Evolutionary conservation across 805 yeast species (phyloP).

Genomic region (Jamesozyma gamospora): DNA sequence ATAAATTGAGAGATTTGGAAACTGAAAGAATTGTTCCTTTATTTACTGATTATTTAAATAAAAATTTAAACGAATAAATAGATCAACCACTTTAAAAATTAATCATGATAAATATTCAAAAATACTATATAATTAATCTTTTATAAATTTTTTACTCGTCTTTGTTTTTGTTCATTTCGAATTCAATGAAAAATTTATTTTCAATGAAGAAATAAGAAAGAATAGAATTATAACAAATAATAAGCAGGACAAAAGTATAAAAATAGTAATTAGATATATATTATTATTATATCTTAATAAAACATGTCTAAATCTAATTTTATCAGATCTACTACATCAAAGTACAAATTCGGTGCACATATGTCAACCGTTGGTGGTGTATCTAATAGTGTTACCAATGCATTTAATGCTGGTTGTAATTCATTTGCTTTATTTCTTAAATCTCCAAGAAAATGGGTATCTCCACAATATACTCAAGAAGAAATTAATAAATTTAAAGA

Average conservation of each 20-base stretch:
- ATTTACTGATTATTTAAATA: constrained; percentile 70
- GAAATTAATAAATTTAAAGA: constrained; percentile 59
- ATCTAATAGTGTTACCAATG: constrained; percentile 55
- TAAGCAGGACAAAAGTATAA: no score
- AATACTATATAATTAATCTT: no score
- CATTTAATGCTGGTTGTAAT: constrained; percentile 46
- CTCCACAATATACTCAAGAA: constrained; percentile 60
- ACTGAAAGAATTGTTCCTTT: constrained; percentile 54
- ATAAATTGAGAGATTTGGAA: constrained; percentile 69
- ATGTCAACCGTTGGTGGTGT: constrained; percentile 76
- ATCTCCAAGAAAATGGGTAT: constrained; percentile 84
- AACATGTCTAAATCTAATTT: constrained; percentile 18
- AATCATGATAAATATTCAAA: no score
- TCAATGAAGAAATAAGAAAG: no score
- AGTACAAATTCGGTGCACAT: constrained; percentile 77
- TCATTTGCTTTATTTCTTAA: constrained; percentile 86
- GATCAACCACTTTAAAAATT: neutral
- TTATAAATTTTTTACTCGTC: no score
- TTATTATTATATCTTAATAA: no score
- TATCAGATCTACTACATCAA: constrained; percentile 35
- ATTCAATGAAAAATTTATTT: no score
- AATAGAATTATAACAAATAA: no score
- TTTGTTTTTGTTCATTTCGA: no score
- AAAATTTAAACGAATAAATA: constrained; percentile 36
- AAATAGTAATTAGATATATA: no score